These are phyloP conservation scores for Ambrosia trifida DNA, from an alignment of 129 eudicot genomes.

Conservation along the genomic window DNA sequence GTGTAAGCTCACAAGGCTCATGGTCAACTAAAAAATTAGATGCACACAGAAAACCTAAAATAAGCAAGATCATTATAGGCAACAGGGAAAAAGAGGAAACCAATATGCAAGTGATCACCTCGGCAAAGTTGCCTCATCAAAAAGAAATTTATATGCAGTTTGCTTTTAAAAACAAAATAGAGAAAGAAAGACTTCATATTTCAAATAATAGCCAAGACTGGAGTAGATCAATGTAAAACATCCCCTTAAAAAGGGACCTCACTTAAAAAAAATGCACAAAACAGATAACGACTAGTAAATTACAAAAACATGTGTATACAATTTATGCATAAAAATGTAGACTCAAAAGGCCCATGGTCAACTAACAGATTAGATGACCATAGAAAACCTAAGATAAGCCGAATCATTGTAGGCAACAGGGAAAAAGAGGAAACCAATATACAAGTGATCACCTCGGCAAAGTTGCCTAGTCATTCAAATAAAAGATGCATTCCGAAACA, in stretches of 20 bases:
- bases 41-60: conserved; percentile 4
- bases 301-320: not conserved
- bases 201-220: not conserved
- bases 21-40: not conserved
- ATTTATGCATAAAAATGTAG: not conserved
- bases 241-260: not conserved
- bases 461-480: conserved; percentile 37
- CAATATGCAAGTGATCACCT: conserved; percentile 46
- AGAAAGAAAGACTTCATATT: not conserved
- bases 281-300: not conserved
- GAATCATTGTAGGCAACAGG: conserved; percentile 58
- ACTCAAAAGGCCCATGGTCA: conserved; percentile 1
- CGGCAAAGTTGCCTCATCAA: conserved; percentile 61
- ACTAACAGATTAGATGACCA: conserved; percentile 8
- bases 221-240: not conserved
- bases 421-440: conserved; percentile 58
- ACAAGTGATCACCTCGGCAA: conserved; percentile 68
- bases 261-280: not conserved
- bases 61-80: conserved; percentile 42
- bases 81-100: conserved; percentile 78
- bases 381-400: conserved; percentile 22
- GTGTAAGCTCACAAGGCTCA: not conserved
- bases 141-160: not conserved
- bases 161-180: not conserved
- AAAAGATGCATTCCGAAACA: not conserved